Evolutionary conservation across 2,329 filamentous ascomycete genomes (phyloP).

Genomic region (Sporothrix luriei): DNA sequence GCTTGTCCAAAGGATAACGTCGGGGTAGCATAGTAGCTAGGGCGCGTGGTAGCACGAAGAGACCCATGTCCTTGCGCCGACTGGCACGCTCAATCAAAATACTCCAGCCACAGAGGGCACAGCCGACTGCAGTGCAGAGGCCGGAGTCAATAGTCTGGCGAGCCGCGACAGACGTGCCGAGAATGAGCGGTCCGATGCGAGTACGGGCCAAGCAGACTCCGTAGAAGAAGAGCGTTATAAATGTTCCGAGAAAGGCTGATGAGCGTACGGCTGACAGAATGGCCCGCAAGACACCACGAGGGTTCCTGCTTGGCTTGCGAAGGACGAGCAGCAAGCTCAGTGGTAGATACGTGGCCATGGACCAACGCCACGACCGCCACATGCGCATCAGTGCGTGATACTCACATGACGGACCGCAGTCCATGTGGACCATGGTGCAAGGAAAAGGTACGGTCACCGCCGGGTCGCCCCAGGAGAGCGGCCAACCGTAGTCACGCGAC

Average conservation of each 20-base stretch:
- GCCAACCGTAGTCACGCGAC: conserved; percentile 71
- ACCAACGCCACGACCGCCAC: conserved; percentile 68
- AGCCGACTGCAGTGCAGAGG: conserved; percentile 71
- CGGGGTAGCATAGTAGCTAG: conserved; percentile 74
- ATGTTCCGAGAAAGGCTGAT: conserved; percentile 75
- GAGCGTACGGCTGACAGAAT: conserved; percentile 55
- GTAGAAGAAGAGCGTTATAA: conserved; percentile 82
- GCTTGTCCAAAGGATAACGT: conserved; percentile 62
- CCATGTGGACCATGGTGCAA: conserved; percentile 84
- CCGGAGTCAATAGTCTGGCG: conserved; percentile 61
- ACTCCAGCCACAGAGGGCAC: conserved; percentile 78
- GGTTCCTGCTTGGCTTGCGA: conserved; percentile 44
- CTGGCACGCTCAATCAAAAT: conserved; percentile 69
- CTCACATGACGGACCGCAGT: conserved; percentile 72
- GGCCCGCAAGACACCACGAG: conserved; percentile 48
- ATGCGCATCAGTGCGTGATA: conserved; percentile 71
- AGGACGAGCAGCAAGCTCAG: conserved; percentile 69
- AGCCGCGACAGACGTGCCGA: conserved; percentile 55
- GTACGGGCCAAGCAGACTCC: conserved; percentile 77
- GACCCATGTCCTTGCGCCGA: conserved; percentile 71
- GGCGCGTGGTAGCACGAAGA: conserved; percentile 80
- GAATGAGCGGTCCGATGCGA: conserved; percentile 68
- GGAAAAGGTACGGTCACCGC: conserved; percentile 70
- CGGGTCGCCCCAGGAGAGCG: conserved; percentile 73
- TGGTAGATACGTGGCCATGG: conserved; percentile 75